Conservation (phyloP, 1,284 basidiomycete genomes). For the Blastosporella zonata region DNA sequence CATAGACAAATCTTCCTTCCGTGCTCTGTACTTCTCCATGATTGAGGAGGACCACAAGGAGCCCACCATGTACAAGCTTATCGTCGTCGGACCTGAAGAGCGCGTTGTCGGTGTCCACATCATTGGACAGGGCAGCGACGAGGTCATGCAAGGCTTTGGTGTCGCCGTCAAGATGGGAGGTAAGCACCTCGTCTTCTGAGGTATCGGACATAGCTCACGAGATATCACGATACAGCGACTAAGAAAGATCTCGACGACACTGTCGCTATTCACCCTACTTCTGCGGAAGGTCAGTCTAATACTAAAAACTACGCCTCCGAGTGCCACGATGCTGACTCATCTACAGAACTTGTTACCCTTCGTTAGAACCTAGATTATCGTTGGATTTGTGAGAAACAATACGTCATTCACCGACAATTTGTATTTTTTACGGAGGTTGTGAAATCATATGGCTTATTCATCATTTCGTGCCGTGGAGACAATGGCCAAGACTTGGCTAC, state of each 20-base stretch:
- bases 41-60: conserved; percentile 85
- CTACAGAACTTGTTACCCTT: conserved; percentile 30
- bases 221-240: conserved; percentile 43
- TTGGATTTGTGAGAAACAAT: background rate
- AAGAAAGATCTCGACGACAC: conserved; percentile 87
- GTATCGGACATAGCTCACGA: background rate
- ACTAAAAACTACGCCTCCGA: conserved; percentile 1
- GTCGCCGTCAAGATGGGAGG: conserved; percentile 97
- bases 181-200: conserved; percentile 26
- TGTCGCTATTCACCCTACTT: conserved; percentile 90
- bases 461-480: background rate
- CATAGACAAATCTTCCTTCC: conserved; percentile 76
- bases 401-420: conserved; percentile 1
- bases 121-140: conserved; percentile 87
- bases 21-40: conserved; percentile 86
- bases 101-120: conserved; percentile 95
- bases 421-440: conserved; percentile 9
- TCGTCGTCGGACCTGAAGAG: conserved; percentile 85
- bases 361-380: conserved; percentile 18
- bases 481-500: background rate
- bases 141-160: conserved; percentile 91
- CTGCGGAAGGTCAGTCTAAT: conserved; percentile 59
- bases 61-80: conserved; percentile 91
- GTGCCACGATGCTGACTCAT: conserved; percentile 1
- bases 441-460: background rate